Evolutionary conservation across 208 protist genomes (phyloP).

Genomic region (Trypanosoma cruzi): DNA sequence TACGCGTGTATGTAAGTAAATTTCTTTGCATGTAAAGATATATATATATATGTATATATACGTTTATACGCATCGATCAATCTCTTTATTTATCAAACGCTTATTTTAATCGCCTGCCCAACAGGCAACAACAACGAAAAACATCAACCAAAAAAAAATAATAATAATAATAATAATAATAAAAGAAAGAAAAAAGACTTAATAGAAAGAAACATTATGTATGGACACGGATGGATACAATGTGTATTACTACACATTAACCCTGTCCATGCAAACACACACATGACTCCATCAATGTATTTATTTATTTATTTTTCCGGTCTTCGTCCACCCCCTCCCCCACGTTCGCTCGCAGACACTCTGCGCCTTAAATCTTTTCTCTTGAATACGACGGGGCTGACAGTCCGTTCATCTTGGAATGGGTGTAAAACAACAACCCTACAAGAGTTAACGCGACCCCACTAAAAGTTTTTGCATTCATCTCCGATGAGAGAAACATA

Average conservation of each 20-base stretch:
- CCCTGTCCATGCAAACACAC: background rate
- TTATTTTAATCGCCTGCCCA: too few relatives aligned
- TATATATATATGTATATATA: too few relatives aligned
- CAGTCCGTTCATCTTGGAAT: slow-evolving; percentile 27
- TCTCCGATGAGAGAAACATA: slow-evolving; percentile 45
- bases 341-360: background rate
- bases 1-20: background rate
- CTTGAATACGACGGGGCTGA: background rate
- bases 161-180: background rate
- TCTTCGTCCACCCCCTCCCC: background rate
- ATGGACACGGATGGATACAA: too few relatives aligned
- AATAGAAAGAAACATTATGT: too few relatives aligned
- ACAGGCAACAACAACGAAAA: background rate
- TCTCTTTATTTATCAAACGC: too few relatives aligned
- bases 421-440: slow-evolving; percentile 63
- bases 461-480: slow-evolving; percentile 34
- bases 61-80: too few relatives aligned
- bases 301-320: background rate
- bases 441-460: slow-evolving; percentile 62
- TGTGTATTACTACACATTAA: background rate
- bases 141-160: background rate
- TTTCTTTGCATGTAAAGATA: background rate
- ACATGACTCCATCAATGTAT: background rate
- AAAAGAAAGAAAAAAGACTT: too few relatives aligned
- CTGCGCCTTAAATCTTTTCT: background rate